A percentile compares a stretch with the other conserved stretches of the same genome.
These are phyloP conservation scores for Dujonia santamariae DNA, from an alignment of 1,139 yeast genomes.

Conservation along the genomic window DNA sequence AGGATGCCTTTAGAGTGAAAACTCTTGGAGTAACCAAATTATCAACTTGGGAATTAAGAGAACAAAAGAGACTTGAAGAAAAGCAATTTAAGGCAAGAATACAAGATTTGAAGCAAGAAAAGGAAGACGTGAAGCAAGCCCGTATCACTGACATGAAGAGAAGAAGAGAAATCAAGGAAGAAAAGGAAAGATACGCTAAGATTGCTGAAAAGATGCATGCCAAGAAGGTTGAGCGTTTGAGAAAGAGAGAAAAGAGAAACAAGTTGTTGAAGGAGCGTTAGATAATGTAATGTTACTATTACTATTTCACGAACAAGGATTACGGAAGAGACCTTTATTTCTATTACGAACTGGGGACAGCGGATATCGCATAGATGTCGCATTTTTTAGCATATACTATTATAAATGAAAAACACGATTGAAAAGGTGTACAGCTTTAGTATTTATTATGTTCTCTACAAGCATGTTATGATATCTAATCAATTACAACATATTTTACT, in stretches of 20 bases:
- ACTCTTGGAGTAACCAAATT: constrained; percentile 24
- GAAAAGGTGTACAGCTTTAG: too few relatives aligned
- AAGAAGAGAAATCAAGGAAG: constrained; percentile 67
- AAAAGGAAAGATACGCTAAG: constrained; percentile 68
- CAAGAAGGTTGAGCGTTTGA: constrained; percentile 73
- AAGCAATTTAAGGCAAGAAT: constrained; percentile 50
- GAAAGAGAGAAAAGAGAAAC: constrained; percentile 80
- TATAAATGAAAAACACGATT: too few relatives aligned
- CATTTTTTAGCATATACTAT: too few relatives aligned
- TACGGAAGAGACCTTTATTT: too few relatives aligned
- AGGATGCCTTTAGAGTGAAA: constrained; percentile 48
- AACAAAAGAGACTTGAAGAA: constrained; percentile 36
- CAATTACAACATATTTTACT: too few relatives aligned
- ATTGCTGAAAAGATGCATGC: constrained; percentile 74
- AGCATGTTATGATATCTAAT: too few relatives aligned
- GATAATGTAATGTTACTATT: too few relatives aligned
- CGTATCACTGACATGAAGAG: constrained; percentile 56
- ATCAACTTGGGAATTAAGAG: constrained; percentile 26
- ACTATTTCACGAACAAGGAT: too few relatives aligned
- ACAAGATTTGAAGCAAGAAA: constrained; percentile 59
- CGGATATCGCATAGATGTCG: too few relatives aligned
- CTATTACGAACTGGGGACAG: too few relatives aligned
- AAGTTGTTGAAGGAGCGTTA: constrained; percentile 70
- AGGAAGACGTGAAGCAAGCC: constrained; percentile 48
- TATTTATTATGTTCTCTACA: too few relatives aligned